These are phyloP conservation scores for Dryas drummondii DNA, from an alignment of 306 rosid genomes.

Conservation along the genomic window DNA sequence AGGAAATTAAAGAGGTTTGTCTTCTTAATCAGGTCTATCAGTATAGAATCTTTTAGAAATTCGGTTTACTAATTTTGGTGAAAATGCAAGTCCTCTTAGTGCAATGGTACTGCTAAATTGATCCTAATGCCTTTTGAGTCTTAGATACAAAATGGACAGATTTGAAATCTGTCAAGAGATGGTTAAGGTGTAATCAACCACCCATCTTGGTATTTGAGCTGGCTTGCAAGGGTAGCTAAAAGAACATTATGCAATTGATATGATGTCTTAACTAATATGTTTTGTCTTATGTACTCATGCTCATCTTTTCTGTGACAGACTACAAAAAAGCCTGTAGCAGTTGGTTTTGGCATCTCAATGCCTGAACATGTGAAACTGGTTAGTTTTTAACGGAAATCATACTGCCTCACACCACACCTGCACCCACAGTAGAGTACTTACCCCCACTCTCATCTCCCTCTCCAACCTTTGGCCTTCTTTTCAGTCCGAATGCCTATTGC, in stretches of 20 bases:
- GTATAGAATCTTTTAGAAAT: background rate
- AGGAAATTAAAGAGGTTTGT: slow-evolving; percentile 79
- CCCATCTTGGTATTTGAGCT: background rate
- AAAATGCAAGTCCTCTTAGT: background rate
- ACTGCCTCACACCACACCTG: background rate
- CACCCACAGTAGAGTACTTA: background rate
- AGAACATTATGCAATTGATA: background rate
- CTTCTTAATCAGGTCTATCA: slow-evolving; percentile 12
- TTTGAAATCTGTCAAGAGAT: background rate
- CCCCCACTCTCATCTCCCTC: background rate
- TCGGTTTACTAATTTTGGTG: background rate
- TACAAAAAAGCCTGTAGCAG: slow-evolving; percentile 87
- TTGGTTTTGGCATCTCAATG: slow-evolving; percentile 91
- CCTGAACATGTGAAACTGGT: slow-evolving; percentile 91
- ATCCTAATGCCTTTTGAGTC: background rate
- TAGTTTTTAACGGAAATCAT: slow-evolving; percentile 12
- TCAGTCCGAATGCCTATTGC: background rate
- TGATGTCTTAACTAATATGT: background rate
- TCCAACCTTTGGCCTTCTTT: background rate
- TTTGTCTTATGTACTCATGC: background rate
- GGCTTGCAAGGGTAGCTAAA: background rate
- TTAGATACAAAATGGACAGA: background rate
- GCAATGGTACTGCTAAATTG: background rate
- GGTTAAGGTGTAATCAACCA: background rate
- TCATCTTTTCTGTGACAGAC: slow-evolving; percentile 39